A percentile compares a stretch with the other conserved stretches of the same genome.
Conservation (phyloP, 2,329 filamentous ascomycete genomes). For the Sodiomyces alkalinus region DNA sequence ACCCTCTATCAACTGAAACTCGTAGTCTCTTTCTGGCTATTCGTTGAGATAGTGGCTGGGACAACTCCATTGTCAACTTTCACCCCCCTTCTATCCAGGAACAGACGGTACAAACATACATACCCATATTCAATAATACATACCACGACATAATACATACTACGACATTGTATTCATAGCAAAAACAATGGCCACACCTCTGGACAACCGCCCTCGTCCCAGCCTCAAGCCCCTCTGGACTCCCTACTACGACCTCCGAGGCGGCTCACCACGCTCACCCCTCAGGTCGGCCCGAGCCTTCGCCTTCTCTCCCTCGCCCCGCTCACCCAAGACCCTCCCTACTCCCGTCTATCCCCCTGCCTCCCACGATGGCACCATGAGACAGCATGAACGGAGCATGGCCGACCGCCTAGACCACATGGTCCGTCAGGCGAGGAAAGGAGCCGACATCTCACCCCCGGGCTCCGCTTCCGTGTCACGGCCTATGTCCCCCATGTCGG, state of each 20-base stretch:
- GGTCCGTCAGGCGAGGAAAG: conserved; percentile 8
- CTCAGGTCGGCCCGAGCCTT: conserved; percentile 6
- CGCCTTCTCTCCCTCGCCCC: conserved; percentile 12
- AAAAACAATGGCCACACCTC: conserved; percentile 6
- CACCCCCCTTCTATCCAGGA: background rate
- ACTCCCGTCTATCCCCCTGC: conserved; percentile 17
- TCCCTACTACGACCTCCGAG: conserved; percentile 12
- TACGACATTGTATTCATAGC: too few relatives aligned
- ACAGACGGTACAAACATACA: too few relatives aligned
- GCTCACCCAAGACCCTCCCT: conserved; percentile 16
- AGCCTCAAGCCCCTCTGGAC: conserved; percentile 18
- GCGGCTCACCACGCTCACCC: conserved; percentile 9
- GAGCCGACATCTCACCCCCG: conserved; percentile 4
- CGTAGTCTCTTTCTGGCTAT: background rate
- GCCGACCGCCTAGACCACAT: conserved; percentile 18
- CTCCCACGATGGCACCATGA: conserved; percentile 17
- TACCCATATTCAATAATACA: too few relatives aligned
- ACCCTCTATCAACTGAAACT: too few relatives aligned
- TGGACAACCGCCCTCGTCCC: conserved; percentile 5
- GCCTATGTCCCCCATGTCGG: conserved; percentile 6
- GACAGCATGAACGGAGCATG: conserved; percentile 19
- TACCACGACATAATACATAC: too few relatives aligned
- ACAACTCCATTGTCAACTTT: background rate
- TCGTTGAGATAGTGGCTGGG: background rate
- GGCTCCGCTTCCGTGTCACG: conserved; percentile 4